A percentile compares a stretch with the other conserved stretches of the same genome.
Conservation (phyloP, 441 rosid species). For the Omphalea diandra region DNA sequence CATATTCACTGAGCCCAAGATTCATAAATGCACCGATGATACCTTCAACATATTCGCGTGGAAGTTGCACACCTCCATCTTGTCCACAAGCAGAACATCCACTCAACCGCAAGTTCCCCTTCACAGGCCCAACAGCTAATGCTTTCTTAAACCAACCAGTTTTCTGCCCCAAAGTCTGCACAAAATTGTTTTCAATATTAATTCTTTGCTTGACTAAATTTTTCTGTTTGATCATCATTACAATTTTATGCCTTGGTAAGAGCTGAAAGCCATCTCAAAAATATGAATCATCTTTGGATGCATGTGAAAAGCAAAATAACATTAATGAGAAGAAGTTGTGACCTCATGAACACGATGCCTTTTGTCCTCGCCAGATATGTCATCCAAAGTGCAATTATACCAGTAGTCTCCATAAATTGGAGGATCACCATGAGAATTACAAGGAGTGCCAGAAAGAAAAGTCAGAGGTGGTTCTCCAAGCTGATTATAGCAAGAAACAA, state of each 20-base stretch:
- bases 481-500: conserved; percentile 41
- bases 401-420: conserved; percentile 92
- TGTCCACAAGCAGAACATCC: conserved; percentile 99
- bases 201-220: background rate
- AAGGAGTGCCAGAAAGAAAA: conserved; percentile 54
- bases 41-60: conserved; percentile 94
- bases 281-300: background rate
- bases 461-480: conserved; percentile 87
- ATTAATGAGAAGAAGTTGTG: background rate
- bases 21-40: conserved; percentile 25
- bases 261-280: background rate
- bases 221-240: no score
- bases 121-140: conserved; percentile 96
- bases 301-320: conserved; percentile 4
- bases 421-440: conserved; percentile 76
- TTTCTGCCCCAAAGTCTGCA: conserved; percentile 93
- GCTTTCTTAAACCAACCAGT: conserved; percentile 94
- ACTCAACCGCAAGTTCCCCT: conserved; percentile 91
- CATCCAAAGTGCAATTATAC: conserved; percentile 96
- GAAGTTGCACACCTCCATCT: conserved; percentile 99
- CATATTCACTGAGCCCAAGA: conserved; percentile 14
- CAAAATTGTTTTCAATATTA: conserved; percentile 24
- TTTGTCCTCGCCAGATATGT: conserved; percentile 89
- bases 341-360: conserved; percentile 90
- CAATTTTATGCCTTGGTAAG: no score